Base-by-base conservation (phyloP, 2,329 filamentous ascomycete species). In the Fusarium sp. region DNA sequence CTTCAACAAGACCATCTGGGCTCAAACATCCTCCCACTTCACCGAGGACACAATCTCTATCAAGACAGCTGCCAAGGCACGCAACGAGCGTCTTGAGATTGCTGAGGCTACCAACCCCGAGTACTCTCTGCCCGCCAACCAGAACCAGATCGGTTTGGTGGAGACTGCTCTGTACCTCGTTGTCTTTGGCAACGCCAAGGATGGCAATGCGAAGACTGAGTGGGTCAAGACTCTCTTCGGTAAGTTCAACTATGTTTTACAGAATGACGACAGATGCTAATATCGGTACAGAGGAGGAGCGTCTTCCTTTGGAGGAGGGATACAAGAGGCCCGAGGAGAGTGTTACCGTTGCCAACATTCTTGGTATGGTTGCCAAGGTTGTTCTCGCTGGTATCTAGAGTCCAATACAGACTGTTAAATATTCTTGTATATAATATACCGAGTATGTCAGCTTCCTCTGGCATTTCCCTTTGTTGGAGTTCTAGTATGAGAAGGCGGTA, bases 1-100 rank as follows among this genome's bases (percentile, higher is more conserved):
- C 39, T 73, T 73, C 60, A 73, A 73, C 30, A 25, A 73, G 59
- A 69, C 67, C 25, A 71, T 74, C 42, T 74, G 71, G 71, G 37
- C 39, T 2, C 11, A 48, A 2, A 69, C 70, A 2, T 50, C 59
- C 7, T 57, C 71, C 3, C 71, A 74, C 34, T 74, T 74, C 14
- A 67, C 62, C 1, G 56, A 69, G 25, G 21, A 53, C 3, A 74
- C 62, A n/a, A 74, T 74, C 21, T 74, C 71, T 11, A 73, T 74
- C 16, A 19, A 54, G 37, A 69, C 59, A 2, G 71, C 71, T 4
- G 71, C 71, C 8, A 51, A 46, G 2, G 71, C 67, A 7, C 70
- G 71, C 41, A 74, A 74, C 9, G 56, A 64, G 9, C 71, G 71
- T 13, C 59, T 74, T 25, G 19, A 53, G 13, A 60, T 51, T 1